Conservation (phyloP, 176 grass and related monocot species). For the sorghum (Sorghum bicolor) region DNA sequence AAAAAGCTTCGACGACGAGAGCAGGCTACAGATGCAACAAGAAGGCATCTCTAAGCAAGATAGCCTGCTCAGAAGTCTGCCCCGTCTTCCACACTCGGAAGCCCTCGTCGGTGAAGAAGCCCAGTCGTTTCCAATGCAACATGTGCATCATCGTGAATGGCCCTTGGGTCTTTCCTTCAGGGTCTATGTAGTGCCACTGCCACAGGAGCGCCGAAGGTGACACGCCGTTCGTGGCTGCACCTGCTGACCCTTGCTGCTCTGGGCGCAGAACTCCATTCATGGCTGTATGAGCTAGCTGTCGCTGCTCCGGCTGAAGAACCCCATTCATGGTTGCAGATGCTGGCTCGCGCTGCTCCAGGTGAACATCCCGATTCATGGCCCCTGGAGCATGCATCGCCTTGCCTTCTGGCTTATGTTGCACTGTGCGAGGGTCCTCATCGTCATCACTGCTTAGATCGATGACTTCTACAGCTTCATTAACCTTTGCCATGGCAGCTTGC, state of each 20-base stretch:
- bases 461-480: background rate
- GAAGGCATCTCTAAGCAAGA: slow-evolving; percentile 47
- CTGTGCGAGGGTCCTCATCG: slow-evolving; percentile 9
- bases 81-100: slow-evolving; percentile 63
- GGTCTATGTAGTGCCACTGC: slow-evolving; percentile 54
- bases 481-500: background rate
- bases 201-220: background rate
- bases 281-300: background rate
- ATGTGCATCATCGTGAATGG: slow-evolving; percentile 38
- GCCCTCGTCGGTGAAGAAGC: slow-evolving; percentile 41
- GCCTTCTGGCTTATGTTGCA: background rate
- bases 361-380: background rate
- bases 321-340: background rate
- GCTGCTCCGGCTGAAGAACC: background rate
- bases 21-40: background rate
- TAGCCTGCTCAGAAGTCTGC: slow-evolving; percentile 24
- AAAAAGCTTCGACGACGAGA: background rate
- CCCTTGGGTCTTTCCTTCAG: slow-evolving; percentile 38
- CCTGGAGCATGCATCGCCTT: background rate
- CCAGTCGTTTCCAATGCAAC: slow-evolving; percentile 16
- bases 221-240: background rate
- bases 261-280: background rate
- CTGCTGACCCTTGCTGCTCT: background rate
- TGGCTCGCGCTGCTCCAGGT: background rate
- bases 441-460: slow-evolving; percentile 33